A percentile compares a stretch with the other conserved stretches of the same genome.
Evolutionary conservation across 495 filamentous ascomycete species (phyloP).

Genomic region (Lasiosphaeriaceae sp.): DNA sequence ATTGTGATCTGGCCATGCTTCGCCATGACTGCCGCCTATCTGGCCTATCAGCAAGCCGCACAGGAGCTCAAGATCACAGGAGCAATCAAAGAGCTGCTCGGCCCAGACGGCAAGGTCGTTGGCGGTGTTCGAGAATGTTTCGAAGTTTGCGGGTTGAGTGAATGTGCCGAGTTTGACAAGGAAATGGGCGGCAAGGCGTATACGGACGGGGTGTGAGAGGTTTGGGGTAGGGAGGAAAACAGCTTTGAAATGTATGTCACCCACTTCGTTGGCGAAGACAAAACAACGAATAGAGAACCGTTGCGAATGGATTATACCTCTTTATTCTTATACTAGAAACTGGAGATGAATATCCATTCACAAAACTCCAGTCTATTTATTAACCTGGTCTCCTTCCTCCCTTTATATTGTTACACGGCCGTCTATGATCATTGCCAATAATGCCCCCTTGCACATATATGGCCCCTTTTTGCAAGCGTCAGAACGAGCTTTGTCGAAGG

Average conservation of each 20-base stretch:
- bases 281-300: no score
- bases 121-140: slow-evolving; percentile 62
- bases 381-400: not conserved
- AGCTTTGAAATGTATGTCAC: no score
- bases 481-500: no score
- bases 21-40: slow-evolving; percentile 47
- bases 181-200: slow-evolving; percentile 27
- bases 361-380: not conserved
- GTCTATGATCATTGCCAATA: not conserved
- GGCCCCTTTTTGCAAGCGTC: no score
- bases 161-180: slow-evolving; percentile 35
- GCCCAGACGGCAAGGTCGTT: slow-evolving; percentile 22
- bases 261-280: no score
- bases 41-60: slow-evolving; percentile 45
- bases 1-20: slow-evolving; percentile 61
- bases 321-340: no score
- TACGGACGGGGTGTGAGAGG: slow-evolving; percentile 18
- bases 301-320: no score
- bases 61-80: slow-evolving; percentile 47
- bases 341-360: not conserved
- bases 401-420: slow-evolving; percentile 1
- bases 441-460: not conserved
- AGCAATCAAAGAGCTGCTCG: slow-evolving; percentile 19
- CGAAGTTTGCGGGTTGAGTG: slow-evolving; percentile 50
- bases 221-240: no score